Evolutionary conservation across 768 basidiomycete species (phyloP).

Genomic region (Neoboletus magnificus): DNA sequence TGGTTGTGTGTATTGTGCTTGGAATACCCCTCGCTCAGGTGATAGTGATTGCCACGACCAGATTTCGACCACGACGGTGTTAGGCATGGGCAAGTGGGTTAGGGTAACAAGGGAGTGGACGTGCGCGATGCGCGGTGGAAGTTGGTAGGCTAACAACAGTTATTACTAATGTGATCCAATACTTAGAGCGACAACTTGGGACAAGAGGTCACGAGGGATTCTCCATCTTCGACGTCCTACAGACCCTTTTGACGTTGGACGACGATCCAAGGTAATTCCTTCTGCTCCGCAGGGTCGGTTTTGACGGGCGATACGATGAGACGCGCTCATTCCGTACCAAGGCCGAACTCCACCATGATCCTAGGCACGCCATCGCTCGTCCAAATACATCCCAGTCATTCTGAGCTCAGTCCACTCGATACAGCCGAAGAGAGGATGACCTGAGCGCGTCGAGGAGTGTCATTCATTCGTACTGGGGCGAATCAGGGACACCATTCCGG

Average conservation of each 20-base stretch:
- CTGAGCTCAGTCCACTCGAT: too few relatives aligned
- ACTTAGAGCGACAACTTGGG: neutral
- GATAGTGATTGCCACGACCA: neutral
- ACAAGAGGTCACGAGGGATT: neutral
- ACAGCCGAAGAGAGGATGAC: neutral
- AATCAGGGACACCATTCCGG: neutral
- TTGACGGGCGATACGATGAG: neutral
- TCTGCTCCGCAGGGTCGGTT: neutral
- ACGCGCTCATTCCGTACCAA: neutral
- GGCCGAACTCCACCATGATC: neutral
- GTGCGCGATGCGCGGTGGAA: neutral
- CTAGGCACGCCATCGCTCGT: neutral
- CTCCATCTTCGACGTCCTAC: neutral
- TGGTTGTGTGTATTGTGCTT: conserved; percentile 16
- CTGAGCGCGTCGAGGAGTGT: neutral
- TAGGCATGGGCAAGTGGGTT: neutral
- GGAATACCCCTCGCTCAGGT: conserved; percentile 14
- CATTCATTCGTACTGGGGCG: neutral
- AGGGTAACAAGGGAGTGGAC: neutral
- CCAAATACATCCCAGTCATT: neutral
- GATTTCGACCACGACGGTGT: neutral
- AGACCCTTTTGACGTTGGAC: neutral
- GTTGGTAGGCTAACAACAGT: neutral
- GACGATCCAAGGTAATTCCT: neutral
- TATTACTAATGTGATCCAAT: neutral